phyloP scores from a whole-genome alignment of 1,139 yeast genomes.

The Protomyces inouyei region DNA sequence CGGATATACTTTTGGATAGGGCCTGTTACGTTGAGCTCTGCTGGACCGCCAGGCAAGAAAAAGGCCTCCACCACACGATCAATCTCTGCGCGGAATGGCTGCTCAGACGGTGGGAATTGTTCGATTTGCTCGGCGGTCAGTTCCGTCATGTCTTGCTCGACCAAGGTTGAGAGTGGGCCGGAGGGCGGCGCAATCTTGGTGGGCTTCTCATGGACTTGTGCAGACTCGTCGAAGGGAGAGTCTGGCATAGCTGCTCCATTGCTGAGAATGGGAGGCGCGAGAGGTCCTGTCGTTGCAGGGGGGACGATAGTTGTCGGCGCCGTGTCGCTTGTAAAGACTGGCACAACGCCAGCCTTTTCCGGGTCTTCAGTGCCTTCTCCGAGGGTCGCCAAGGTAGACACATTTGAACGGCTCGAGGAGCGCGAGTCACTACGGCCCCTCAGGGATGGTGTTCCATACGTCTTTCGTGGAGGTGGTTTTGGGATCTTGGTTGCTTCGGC shows the following conservation, averaged over 20 bases:
- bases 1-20: constrained; percentile 19
- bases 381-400: background rate
- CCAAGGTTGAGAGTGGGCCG: constrained; percentile 6
- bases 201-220: background rate
- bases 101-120: constrained; percentile 9
- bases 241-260: constrained; percentile 1
- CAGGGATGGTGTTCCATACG: constrained; percentile 14
- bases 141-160: constrained; percentile 10
- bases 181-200: background rate
- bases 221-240: background rate
- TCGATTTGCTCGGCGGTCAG: constrained; percentile 14
- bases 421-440: constrained; percentile 13
- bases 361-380: background rate
- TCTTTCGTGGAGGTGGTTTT: constrained; percentile 14
- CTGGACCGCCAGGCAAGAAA: constrained; percentile 24
- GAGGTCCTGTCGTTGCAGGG: background rate
- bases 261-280: background rate
- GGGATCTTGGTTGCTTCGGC: constrained; percentile 7
- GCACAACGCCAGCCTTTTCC: background rate
- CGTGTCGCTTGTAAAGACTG: background rate
- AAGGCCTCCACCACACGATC: constrained; percentile 20
- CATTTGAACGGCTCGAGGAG: constrained; percentile 8
- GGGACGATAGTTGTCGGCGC: background rate
- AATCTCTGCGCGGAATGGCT: constrained; percentile 24
- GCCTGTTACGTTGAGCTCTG: constrained; percentile 23